A percentile compares a stretch with the other conserved stretches of the same genome.
Evolutionary conservation across 129 eudicot genomes (phyloP).

Genomic region (Logfia minima): DNA sequence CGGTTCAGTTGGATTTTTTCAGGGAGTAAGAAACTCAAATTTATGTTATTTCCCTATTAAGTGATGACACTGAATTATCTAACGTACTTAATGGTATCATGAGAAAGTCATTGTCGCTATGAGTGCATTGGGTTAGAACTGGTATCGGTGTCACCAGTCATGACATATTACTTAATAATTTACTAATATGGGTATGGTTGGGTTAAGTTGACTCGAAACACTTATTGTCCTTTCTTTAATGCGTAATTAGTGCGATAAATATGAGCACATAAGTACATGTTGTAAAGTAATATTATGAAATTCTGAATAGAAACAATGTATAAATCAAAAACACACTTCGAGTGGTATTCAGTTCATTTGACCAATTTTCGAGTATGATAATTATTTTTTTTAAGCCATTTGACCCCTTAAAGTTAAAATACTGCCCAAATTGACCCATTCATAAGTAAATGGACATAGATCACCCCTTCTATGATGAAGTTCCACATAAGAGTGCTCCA

Average conservation of each 20-base stretch:
- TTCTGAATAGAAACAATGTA: background rate
- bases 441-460: background rate
- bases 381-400: background rate
- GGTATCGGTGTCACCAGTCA: background rate
- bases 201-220: background rate
- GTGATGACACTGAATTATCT: background rate
- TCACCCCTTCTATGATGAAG: background rate
- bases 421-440: background rate
- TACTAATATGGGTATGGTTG: background rate
- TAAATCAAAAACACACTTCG: background rate
- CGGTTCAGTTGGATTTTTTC: slow-evolving; percentile 77
- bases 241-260: background rate
- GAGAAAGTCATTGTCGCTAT: slow-evolving; percentile 1
- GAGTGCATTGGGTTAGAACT: background rate
- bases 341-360: background rate
- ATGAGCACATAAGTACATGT: background rate
- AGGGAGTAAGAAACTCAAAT: slow-evolving; percentile 62
- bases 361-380: background rate
- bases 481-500: background rate
- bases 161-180: background rate
- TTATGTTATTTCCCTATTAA: slow-evolving; percentile 20
- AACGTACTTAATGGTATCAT: background rate
- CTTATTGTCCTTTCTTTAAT: background rate
- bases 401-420: background rate
- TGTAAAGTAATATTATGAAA: background rate